Evolutionary conservation across 148 eudicot species (phyloP), one percentile per base, ranked within the genome.

Genomic region (Cornus controversa): DNA sequence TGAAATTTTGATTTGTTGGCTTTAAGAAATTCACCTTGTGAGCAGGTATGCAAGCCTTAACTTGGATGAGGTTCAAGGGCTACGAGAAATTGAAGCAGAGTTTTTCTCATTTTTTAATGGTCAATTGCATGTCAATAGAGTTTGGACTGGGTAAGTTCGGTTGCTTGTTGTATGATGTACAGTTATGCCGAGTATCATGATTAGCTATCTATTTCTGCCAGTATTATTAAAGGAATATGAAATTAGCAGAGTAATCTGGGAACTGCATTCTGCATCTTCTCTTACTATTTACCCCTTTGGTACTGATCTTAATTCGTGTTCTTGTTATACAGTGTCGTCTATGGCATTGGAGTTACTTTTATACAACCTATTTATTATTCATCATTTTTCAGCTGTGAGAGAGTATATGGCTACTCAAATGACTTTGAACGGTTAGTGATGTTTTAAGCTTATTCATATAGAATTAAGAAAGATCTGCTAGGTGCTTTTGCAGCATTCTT

Each of bases 261-360:
- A 50, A 54, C 76, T 57, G 68, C 71, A 67, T 73, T 79, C 57
- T 79, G 65, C 63, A 66, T 73, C 23, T 57, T 74, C 69, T 72
- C 58, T 58, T 63, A 66, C 20, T 54, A 69, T 31, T 40, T 36
- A 0, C 81, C 42, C 62, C 50, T 24, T 31, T 24, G 20, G 20
- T 57, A 26, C 29, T 71, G 22, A 68, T 25, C 23, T 73, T 42
- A 24, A 20, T 40, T 70, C 70, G 27, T 78, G 40, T 70, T 76
- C 22, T 77, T 67, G 62, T 53, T 65, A 47, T 67, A 70, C 87
- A 91, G 94, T 78, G 92, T 89, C 63, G 82, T 91, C 60, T 29
- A 78, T 78, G 92, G 92, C 67, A 87, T 91, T 76, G 92, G 87
- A 78, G 86, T 89, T 47, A 91, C 94, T 79, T 91, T 91, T 64